phyloP scores from a whole-genome alignment of 306 rosid genomes.

The Neltuma alba region DNA sequence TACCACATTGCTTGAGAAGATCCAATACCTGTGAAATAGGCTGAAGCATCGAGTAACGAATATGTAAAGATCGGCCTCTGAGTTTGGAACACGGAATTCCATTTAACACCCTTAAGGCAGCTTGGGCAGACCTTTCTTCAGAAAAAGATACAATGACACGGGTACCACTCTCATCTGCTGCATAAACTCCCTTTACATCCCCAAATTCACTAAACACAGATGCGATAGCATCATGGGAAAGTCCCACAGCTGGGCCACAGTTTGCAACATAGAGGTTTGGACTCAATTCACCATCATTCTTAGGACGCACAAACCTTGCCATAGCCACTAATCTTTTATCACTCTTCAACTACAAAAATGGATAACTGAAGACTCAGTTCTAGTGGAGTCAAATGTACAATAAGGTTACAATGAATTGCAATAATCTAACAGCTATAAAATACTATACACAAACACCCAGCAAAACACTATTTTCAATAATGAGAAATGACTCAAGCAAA shows the following conservation, averaged over 20 bases:
- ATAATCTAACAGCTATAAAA: background rate
- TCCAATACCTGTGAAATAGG: slow-evolving; percentile 54
- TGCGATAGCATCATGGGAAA: slow-evolving; percentile 53
- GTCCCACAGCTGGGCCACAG: slow-evolving; percentile 81
- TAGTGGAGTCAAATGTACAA: background rate
- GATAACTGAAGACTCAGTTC: background rate
- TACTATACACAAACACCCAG: background rate
- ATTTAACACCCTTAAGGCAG: slow-evolving; percentile 62
- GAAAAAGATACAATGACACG: slow-evolving; percentile 73
- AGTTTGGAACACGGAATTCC: slow-evolving; percentile 71
- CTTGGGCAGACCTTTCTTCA: slow-evolving; percentile 54
- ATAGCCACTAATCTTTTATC: slow-evolving; percentile 39
- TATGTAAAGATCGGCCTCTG: slow-evolving; percentile 72
- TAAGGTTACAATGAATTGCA: background rate
- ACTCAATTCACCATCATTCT: slow-evolving; percentile 46
- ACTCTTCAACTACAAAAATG: slow-evolving; percentile 13
- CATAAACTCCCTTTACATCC: slow-evolving; percentile 60
- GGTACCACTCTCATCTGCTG: slow-evolving; percentile 83
- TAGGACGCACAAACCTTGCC: slow-evolving; percentile 72
- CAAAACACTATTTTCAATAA: background rate
- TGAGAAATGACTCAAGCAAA: background rate
- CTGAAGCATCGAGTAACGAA: slow-evolving; percentile 69
- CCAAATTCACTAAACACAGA: slow-evolving; percentile 67
- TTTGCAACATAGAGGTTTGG: slow-evolving; percentile 82
- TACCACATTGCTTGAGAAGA: background rate